phyloP scores from a whole-genome alignment of 257 asterid genomes.

The Solanum ossicruentum region DNA sequence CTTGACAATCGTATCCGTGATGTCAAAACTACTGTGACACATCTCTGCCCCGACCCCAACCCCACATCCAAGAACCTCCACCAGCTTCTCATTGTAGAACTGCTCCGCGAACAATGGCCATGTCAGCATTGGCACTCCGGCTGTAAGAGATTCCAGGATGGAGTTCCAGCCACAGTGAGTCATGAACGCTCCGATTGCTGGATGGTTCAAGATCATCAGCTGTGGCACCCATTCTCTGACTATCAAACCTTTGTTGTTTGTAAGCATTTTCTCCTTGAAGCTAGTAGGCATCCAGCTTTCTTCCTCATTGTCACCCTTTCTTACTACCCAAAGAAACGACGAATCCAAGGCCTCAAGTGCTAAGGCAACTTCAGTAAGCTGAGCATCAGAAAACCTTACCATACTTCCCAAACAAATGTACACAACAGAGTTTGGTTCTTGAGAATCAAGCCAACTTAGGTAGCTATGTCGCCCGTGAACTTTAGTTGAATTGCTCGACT shows the following conservation, averaged over 20 bases:
- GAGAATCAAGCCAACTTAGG: constrained; percentile 8
- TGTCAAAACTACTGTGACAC: background rate
- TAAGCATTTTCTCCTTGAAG: constrained; percentile 1
- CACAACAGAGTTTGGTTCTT: background rate
- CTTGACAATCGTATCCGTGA: background rate
- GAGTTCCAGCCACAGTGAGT: constrained; percentile 31
- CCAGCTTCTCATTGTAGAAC: constrained; percentile 15
- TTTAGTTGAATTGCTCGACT: background rate
- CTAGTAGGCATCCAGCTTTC: constrained; percentile 8
- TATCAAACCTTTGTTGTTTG: constrained; percentile 7
- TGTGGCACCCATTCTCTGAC: constrained; percentile 19
- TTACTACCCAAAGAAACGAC: constrained; percentile 10
- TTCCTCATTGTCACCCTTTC: background rate
- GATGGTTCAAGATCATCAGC: constrained; percentile 6
- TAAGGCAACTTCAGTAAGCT: constrained; percentile 8
- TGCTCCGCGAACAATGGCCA: constrained; percentile 22
- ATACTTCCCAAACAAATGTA: constrained; percentile 14
- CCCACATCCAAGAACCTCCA: constrained; percentile 1
- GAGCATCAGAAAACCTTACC: background rate
- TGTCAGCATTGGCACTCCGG: constrained; percentile 20
- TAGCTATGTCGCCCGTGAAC: background rate
- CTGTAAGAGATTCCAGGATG: constrained; percentile 4
- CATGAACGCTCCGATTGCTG: constrained; percentile 12
- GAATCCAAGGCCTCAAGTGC: constrained; percentile 8
- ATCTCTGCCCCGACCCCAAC: constrained; percentile 6